Evolutionary conservation across 2,329 filamentous ascomycete genomes (phyloP), one percentile per base, ranked within the genome.

Genomic region (Colletotrichum limetticola): DNA sequence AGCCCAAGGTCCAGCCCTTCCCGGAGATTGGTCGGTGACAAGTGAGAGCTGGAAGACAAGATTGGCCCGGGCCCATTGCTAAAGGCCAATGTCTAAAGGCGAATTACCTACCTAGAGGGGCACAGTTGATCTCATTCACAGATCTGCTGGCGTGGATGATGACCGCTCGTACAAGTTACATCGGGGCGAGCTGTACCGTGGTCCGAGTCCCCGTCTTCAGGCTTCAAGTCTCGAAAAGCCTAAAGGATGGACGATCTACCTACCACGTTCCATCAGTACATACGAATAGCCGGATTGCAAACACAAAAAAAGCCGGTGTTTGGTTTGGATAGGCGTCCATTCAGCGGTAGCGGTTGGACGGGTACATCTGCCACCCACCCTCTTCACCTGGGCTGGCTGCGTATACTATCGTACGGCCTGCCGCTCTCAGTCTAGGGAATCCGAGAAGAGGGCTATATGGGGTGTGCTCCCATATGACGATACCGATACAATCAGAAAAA

Each of bases 401-500:
- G 42, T 46, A 9, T n/a, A 46, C 42, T 16, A 19, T 46, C 42
- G 16, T 52, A 49, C 9, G 59, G 30, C 49, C 46, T 55, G 22
- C 61, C 46, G 60, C n/a, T 24, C 60, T 24, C n/a, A 22, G 24
- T 22, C 52, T 53, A 19, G 56, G 30, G 46, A 49, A 53, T 22
- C 24, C 58, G 56, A 61, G 46, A 62, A 16, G 19, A 57, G 53
- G 60, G 71, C 49, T 66, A 66, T 63, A 63, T 55, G 67, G 42
- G 42, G 22, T 46, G 72, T 57, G 24, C 58, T 65, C 67, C 74
- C 74, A 74, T 80, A 79, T 30, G 42, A n/a, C 30, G 42, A 42
- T 16, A 35, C 46, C 5, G 72, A 78, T 79, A 78, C 77, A 80
- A 53, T 59, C 62, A 52, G 4, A 46, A 77, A 79, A 30, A 46